Evolutionary conservation across 2,329 filamentous ascomycete species (phyloP).

Genomic region (Colletotrichum musicola): DNA sequence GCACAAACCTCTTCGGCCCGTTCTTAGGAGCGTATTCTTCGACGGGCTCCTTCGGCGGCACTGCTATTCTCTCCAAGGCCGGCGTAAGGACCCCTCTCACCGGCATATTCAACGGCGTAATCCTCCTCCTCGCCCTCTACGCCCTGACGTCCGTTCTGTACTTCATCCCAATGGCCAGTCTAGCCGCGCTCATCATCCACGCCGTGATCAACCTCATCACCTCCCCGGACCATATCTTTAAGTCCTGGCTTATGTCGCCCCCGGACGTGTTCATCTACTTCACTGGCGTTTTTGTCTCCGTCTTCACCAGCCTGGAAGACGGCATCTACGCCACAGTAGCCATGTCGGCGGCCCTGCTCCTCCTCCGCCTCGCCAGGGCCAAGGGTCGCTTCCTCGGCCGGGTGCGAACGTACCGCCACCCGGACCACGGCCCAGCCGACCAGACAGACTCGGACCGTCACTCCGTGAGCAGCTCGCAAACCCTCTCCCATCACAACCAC

Average conservation of each 20-base stretch:
- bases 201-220: slow-evolving; percentile 83
- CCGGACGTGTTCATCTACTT: slow-evolving; percentile 82
- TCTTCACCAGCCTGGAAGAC: slow-evolving; percentile 63
- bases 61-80: slow-evolving; percentile 87
- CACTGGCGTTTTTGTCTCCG: slow-evolving; percentile 71
- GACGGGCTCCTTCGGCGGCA: slow-evolving; percentile 69
- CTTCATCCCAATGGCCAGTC: slow-evolving; percentile 79
- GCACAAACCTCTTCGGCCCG: slow-evolving; percentile 80
- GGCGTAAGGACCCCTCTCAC: slow-evolving; percentile 84
- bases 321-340: slow-evolving; percentile 63
- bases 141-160: slow-evolving; percentile 82
- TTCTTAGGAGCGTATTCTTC: slow-evolving; percentile 72
- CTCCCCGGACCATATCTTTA: slow-evolving; percentile 78
- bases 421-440: slow-evolving; percentile 35
- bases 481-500: slow-evolving; percentile 18
- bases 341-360: slow-evolving; percentile 56
- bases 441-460: neutral
- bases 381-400: slow-evolving; percentile 60
- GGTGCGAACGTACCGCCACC: slow-evolving; percentile 41
- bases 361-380: slow-evolving; percentile 59
- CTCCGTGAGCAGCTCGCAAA: slow-evolving; percentile 30
- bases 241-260: slow-evolving; percentile 82
- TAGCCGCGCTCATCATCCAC: slow-evolving; percentile 87
- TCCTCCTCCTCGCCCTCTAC: slow-evolving; percentile 83
- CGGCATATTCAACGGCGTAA: slow-evolving; percentile 80